Base-by-base conservation (phyloP, 2,329 filamentous ascomycete genomes). In the Aspergillus hiratsukae region DNA sequence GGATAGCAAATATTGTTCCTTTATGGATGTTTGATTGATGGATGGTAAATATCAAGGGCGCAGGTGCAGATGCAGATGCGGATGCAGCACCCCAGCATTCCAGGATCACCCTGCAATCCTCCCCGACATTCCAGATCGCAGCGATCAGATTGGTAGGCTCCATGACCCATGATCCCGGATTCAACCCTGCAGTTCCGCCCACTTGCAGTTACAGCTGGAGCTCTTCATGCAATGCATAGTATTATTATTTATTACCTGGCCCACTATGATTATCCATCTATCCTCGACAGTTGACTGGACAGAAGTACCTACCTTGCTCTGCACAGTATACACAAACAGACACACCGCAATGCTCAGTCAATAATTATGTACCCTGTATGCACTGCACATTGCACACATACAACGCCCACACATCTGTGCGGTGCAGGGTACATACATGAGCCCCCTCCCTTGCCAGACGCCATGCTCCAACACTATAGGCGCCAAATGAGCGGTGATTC, bases 401-500 rank as follows among this genome's bases (percentile, higher is more conserved):
- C 10, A 43, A 43, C n/a, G n/a, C 40, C 1, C 19, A 43, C 31
- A 43, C 40, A 21, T 43, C 40, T 43, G 40, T 43, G 40, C 40
- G 40, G 40, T 21, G 40, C 40, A 43, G 40, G 21, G 40, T 43
- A n/a, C 17, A 21, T 21, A n/a, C 40, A n/a, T 43, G 8, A n/a
- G 17, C 19, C 19, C n/a, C 40, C 14, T n/a, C 40, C n/a, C n/a
- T 43, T 9, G 17, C 40, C 40, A 43, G n/a, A 43, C 40, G 40
- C 40, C 40, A 21, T n/a, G 10, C 40, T 19, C n/a, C 19, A 19
- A 8, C 40, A 43, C 10, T 3, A 43, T 11, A 9, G 21, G 43
- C 10, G 10, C 23, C 7, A 23, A 60, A 63, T 45, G 50, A 46
- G 61, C 60, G 60, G 60, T 63, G 61, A 64, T 64, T 58, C 60